phyloP scores from a whole-genome alignment of 2,329 filamentous ascomycete genomes.

The Neonectria ditissima region DNA sequence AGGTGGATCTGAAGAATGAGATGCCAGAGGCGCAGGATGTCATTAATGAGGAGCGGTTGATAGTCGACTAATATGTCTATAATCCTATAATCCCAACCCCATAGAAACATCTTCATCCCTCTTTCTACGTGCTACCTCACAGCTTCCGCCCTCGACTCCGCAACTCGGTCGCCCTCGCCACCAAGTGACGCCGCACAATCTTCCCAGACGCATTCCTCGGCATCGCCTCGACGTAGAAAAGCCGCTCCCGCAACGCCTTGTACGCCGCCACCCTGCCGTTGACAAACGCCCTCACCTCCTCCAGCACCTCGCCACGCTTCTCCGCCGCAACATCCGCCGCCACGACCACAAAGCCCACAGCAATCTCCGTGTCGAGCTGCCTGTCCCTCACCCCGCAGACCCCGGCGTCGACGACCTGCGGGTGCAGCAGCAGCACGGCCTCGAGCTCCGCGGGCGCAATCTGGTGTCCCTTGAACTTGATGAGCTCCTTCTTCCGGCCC shows the following conservation, averaged over 20 bases:
- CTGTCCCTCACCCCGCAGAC: slow-evolving; percentile 46
- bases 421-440: slow-evolving; percentile 43
- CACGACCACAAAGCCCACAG: slow-evolving; percentile 46
- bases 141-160: slow-evolving; percentile 26
- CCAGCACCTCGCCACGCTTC: slow-evolving; percentile 15
- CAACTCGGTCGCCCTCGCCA: slow-evolving; percentile 28
- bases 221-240: slow-evolving; percentile 42
- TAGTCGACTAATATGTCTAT: slow-evolving; percentile 20
- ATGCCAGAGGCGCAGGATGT: slow-evolving; percentile 41
- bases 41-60: slow-evolving; percentile 34
- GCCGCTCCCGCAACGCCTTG: slow-evolving; percentile 46
- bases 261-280: slow-evolving; percentile 46
- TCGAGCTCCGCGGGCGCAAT: slow-evolving; percentile 50
- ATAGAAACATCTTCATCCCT: no score
- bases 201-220: slow-evolving; percentile 48
- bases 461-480: slow-evolving; percentile 32
- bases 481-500: slow-evolving; percentile 47
- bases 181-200: slow-evolving; percentile 42
- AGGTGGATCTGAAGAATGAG: slow-evolving; percentile 36
- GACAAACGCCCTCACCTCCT: slow-evolving; percentile 40
- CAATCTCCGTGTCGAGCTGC: slow-evolving; percentile 43
- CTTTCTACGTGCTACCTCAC: no score
- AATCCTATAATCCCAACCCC: no score
- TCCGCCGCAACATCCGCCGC: slow-evolving; percentile 10
- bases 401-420: slow-evolving; percentile 44